phyloP scores from a whole-genome alignment of 176 grass and related monocot species.

The Juncus inflexus region DNA sequence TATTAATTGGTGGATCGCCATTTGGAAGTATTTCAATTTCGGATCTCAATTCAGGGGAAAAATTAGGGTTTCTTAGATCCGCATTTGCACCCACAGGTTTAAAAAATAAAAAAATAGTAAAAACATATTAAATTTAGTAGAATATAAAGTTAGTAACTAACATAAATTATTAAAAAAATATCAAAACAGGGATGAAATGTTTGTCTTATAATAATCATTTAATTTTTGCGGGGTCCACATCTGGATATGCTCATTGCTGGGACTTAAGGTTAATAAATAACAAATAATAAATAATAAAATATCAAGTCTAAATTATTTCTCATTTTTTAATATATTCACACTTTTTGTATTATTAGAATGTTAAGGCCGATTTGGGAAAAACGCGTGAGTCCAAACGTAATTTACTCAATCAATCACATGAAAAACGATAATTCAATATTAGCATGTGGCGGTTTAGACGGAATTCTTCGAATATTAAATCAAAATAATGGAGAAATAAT shows the following conservation, averaged over 20 bases:
- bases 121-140: not conserved
- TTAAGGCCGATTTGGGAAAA: constrained; percentile 77
- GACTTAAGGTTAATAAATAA: constrained; percentile 62
- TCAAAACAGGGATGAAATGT: constrained; percentile 62
- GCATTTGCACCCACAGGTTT: constrained; percentile 69
- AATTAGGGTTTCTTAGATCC: constrained; percentile 69
- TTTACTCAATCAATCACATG: constrained; percentile 66
- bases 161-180: not conserved
- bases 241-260: constrained; percentile 95
- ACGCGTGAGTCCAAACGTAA: constrained; percentile 84
- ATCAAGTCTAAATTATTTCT: constrained; percentile 1
- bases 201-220: constrained; percentile 47
- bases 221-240: constrained; percentile 74
- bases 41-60: constrained; percentile 76
- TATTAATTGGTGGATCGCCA: constrained; percentile 79
- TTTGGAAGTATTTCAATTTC: constrained; percentile 80
- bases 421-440: constrained; percentile 43
- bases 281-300: not conserved
- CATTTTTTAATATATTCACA: constrained; percentile 2
- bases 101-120: constrained; percentile 17
- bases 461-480: constrained; percentile 68
- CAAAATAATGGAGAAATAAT: constrained; percentile 59
- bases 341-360: constrained; percentile 42
- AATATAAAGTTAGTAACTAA: not conserved
- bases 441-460: constrained; percentile 67